Base-by-base conservation (phyloP, 2,329 filamentous ascomycete genomes). In the Fusarium nisikadoi region DNA sequence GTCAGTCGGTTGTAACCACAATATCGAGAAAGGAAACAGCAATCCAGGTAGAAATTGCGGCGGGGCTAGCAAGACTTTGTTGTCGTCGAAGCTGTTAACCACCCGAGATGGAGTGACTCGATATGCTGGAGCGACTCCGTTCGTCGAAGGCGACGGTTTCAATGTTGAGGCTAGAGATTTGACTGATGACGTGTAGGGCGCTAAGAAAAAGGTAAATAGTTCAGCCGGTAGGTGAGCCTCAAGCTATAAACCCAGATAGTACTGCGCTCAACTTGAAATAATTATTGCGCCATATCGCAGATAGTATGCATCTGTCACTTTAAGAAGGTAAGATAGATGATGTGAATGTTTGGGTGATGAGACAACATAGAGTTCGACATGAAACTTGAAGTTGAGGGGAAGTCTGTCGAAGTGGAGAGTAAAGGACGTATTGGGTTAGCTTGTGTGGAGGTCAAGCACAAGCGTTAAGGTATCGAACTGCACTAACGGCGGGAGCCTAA, bases 301-400 rank as follows among this genome's bases (percentile, higher is more conserved):
- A 55, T 41, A 49, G 16, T 35, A 46, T 39, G 35, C 33, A 38
- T 27, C 33, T 59, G 29, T 41, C 38, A 45, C 59, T 50, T 45
- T 19, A 10, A 38, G 25, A 41, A 33, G 20, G 39, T 38, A 41
- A 25, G 23, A 31, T 42, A 62, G 17, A 46, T 25, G 25, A 47
- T 14, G 27, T 53, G 45, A 60, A 57, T 38, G n/a, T 42, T 27
- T 43, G 38, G 46, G 36, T 35, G 33, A 39, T 56, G 42, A 63
- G 65, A 57, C 58, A 42, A 35, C 39, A 36, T 69, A 38, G 62
- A 43, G 70, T 61, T 56, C 39, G 36, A 29, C 36, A 35, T 73
- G 70, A 70, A 73, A 73, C 65, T 59, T 68, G 70, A 57, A 73
- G 70, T 72, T 72, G 70, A 73, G 70, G 70, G 70, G 70, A 70